Evolutionary conservation across 176 grass and related monocot genomes (phyloP).

Genomic region (Saccharum officinarum): DNA sequence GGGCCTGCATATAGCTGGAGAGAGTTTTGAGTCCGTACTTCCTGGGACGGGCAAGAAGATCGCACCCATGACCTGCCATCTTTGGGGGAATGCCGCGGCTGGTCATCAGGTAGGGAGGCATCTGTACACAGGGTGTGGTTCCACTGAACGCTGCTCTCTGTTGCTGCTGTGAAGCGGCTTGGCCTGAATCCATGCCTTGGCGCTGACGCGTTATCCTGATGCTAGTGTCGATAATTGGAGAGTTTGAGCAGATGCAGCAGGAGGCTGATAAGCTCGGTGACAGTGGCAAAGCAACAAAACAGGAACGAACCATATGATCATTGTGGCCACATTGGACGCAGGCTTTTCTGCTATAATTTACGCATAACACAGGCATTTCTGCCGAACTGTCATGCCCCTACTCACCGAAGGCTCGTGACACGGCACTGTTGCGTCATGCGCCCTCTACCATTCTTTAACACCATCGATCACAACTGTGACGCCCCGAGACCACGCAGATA

Average conservation of each 20-base stretch:
- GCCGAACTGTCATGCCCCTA: not conserved
- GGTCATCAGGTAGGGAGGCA: too few relatives aligned
- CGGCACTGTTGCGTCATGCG: not conserved
- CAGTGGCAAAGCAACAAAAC: not conserved
- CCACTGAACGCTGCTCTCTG: too few relatives aligned
- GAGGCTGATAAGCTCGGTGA: not conserved
- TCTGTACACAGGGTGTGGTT: too few relatives aligned
- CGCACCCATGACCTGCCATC: too few relatives aligned
- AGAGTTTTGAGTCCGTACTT: too few relatives aligned
- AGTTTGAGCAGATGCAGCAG: not conserved
- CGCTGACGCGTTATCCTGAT: too few relatives aligned
- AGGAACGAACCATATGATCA: not conserved
- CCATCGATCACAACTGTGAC: not conserved
- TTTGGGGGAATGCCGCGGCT: too few relatives aligned
- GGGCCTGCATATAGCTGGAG: too few relatives aligned
- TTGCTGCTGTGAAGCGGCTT: too few relatives aligned
- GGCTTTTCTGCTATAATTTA: not conserved
- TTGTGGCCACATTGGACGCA: not conserved
- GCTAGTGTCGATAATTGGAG: not conserved
- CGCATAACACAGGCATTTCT: not conserved
- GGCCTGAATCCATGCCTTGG: too few relatives aligned
- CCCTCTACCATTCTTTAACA: not conserved
- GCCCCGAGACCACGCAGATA: not conserved
- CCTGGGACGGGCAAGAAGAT: too few relatives aligned
- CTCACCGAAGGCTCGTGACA: not conserved